A percentile compares a stretch with the other conserved stretches of the same genome.
Evolutionary conservation across 495 filamentous ascomycete species (phyloP).

Genomic region (Cercophora sp.): DNA sequence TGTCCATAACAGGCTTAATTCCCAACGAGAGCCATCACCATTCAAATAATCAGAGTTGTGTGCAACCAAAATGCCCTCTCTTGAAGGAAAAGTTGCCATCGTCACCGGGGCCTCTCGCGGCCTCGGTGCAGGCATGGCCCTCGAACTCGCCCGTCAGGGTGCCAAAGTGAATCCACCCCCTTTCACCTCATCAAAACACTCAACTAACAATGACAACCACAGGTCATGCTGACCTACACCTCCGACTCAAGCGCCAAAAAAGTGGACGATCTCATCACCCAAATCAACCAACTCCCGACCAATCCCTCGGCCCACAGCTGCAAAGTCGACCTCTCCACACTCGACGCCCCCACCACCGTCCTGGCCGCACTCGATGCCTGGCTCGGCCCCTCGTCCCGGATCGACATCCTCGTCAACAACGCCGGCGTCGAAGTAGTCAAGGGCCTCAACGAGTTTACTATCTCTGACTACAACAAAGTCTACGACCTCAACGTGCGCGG

Average conservation of each 20-base stretch:
- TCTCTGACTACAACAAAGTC: conserved; percentile 55
- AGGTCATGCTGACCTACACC: conserved; percentile 13
- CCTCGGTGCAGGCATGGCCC: conserved; percentile 12
- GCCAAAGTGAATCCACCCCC: neutral
- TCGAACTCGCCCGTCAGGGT: conserved; percentile 11
- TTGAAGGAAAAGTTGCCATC: conserved; percentile 10
- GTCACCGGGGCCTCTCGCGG: conserved; percentile 15
- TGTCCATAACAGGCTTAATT: too few species aligned
- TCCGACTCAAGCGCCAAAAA: conserved; percentile 2
- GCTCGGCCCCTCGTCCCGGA: conserved; percentile 1
- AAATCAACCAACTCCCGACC: neutral
- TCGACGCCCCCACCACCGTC: neutral
- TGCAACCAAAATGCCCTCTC: neutral
- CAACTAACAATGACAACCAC: neutral
- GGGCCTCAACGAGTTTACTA: conserved; percentile 48
- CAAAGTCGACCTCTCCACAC: conserved; percentile 9
- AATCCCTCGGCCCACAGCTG: conserved; percentile 1
- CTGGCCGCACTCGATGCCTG: conserved; percentile 10
- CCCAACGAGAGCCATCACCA: too few species aligned
- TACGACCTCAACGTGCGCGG: conserved; percentile 61
- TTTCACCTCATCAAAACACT: neutral
- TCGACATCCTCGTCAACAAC: conserved; percentile 58
- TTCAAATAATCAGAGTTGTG: neutral
- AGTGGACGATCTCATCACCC: neutral
- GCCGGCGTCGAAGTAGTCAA: conserved; percentile 50